Evolutionary conservation across 371 early-diverging fungal species (phyloP).

Genomic region (Mucor mucedo): DNA sequence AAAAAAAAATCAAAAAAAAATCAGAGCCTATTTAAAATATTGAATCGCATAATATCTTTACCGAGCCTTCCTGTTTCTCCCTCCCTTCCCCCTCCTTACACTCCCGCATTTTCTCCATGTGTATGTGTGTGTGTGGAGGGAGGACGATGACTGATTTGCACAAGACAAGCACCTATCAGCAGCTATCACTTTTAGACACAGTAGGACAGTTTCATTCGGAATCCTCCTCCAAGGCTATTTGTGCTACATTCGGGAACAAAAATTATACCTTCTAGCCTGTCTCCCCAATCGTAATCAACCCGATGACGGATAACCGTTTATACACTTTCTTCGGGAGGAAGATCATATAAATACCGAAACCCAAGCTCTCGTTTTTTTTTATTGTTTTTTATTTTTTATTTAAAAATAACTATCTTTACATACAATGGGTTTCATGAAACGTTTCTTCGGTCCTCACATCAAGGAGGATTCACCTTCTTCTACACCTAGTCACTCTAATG

Average conservation of each 20-base stretch:
- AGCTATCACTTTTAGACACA: too few relatives aligned
- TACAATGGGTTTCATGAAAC: slow-evolving; percentile 22
- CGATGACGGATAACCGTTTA: slow-evolving; percentile 24
- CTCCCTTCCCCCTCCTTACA: not conserved
- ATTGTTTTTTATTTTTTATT: not conserved
- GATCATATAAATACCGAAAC: not conserved
- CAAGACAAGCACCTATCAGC: too few relatives aligned
- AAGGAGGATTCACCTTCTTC: slow-evolving; percentile 2
- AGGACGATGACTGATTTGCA: too few relatives aligned
- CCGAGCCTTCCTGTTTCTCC: not conserved
- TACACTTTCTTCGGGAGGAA: not conserved
- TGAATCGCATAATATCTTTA: not conserved
- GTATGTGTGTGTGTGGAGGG: too few relatives aligned
- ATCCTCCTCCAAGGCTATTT: not conserved
- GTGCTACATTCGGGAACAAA: slow-evolving; percentile 22
- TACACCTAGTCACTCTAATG: slow-evolving; percentile 17
- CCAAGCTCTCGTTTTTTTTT: not conserved
- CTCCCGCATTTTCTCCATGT: too few relatives aligned
- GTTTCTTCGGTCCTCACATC: slow-evolving; percentile 9
- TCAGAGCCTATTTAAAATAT: not conserved
- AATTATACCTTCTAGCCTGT: too few relatives aligned
- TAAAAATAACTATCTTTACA: too few relatives aligned
- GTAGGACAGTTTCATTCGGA: too few relatives aligned
- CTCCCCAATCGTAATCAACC: slow-evolving; percentile 8
- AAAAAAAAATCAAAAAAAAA: not conserved